Conservation (phyloP, 2,329 filamentous ascomycete genomes). For the Aspergillus sp. region DNA sequence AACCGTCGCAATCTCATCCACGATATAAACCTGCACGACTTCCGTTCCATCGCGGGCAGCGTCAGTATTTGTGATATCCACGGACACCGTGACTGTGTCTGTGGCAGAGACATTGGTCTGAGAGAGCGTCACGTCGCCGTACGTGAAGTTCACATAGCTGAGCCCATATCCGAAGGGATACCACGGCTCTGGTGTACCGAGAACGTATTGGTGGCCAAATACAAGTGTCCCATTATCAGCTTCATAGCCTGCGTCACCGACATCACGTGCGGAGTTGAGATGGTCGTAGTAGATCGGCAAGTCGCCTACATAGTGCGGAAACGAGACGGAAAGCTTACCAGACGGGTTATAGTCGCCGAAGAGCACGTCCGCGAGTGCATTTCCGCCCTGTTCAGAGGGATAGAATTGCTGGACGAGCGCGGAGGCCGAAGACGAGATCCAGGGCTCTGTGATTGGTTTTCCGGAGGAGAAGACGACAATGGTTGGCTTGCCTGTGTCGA, state of each 20-base stretch:
- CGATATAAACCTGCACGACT: conserved; percentile 68
- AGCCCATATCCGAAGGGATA: conserved; percentile 67
- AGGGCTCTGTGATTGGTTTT: conserved; percentile 71
- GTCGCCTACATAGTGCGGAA: conserved; percentile 67
- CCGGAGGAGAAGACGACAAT: conserved; percentile 68
- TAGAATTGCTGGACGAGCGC: conserved; percentile 75
- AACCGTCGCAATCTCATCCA: conserved; percentile 62
- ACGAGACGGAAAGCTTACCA: conserved; percentile 65
- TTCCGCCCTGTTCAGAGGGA: conserved; percentile 66
- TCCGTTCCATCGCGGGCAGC: conserved; percentile 60
- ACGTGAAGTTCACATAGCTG: conserved; percentile 65
- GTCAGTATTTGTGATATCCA: conserved; percentile 61
- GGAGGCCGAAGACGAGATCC: conserved; percentile 65
- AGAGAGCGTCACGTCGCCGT: conserved; percentile 37
- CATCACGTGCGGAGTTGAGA: conserved; percentile 63
- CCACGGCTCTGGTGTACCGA: conserved; percentile 58
- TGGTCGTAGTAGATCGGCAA: conserved; percentile 72
- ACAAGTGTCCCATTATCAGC: conserved; percentile 60
- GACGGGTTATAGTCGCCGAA: conserved; percentile 66
- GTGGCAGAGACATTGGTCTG: conserved; percentile 49
- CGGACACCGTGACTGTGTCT: conserved; percentile 59
- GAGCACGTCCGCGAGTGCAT: conserved; percentile 65
- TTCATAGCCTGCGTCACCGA: conserved; percentile 53
- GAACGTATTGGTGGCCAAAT: conserved; percentile 66
- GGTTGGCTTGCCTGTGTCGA: conserved; percentile 66